Conservation (phyloP, 2,329 filamentous ascomycete genomes). For the Calonectria naviculata region DNA sequence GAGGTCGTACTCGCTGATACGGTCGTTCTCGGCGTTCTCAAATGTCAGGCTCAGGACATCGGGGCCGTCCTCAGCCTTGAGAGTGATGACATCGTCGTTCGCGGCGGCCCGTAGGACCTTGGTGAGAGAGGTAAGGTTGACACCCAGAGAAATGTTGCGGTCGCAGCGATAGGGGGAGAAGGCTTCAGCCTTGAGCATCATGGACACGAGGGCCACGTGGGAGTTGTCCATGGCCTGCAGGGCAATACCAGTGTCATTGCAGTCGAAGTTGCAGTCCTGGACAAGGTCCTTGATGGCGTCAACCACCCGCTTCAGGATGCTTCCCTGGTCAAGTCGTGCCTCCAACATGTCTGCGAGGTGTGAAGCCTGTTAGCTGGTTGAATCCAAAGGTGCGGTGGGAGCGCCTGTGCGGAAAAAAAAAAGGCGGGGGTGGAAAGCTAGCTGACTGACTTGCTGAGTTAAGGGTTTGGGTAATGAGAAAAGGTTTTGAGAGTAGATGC, state of each 20-base stretch:
- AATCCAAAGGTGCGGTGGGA: neutral
- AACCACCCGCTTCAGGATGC: slow-evolving; percentile 96
- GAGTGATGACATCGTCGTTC: slow-evolving; percentile 92
- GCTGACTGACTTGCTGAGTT: slow-evolving; percentile 19
- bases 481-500: neutral
- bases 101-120: slow-evolving; percentile 96
- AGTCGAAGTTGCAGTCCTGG: slow-evolving; percentile 99
- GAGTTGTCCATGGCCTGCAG: slow-evolving; percentile 99
- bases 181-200: slow-evolving; percentile 96
- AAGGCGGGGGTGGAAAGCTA: neutral
- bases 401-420: slow-evolving; percentile 9
- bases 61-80: slow-evolving; percentile 97
- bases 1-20: slow-evolving; percentile 98
- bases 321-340: slow-evolving; percentile 95
- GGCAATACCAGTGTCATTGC: slow-evolving; percentile 98
- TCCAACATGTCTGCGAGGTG: slow-evolving; percentile 79
- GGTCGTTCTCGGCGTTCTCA: slow-evolving; percentile 88
- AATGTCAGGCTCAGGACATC: slow-evolving; percentile 97
- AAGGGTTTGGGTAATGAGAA: neutral
- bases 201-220: slow-evolving; percentile 97
- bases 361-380: slow-evolving; percentile 26
- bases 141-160: slow-evolving; percentile 97
- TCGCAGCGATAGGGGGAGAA: slow-evolving; percentile 98
- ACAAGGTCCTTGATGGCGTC: slow-evolving; percentile 99
- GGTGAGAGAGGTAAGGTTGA: slow-evolving; percentile 96